These are phyloP conservation scores for Saxispiralis lemnorum DNA, from an alignment of 495 filamentous ascomycete genomes.

Conservation along the genomic window DNA sequence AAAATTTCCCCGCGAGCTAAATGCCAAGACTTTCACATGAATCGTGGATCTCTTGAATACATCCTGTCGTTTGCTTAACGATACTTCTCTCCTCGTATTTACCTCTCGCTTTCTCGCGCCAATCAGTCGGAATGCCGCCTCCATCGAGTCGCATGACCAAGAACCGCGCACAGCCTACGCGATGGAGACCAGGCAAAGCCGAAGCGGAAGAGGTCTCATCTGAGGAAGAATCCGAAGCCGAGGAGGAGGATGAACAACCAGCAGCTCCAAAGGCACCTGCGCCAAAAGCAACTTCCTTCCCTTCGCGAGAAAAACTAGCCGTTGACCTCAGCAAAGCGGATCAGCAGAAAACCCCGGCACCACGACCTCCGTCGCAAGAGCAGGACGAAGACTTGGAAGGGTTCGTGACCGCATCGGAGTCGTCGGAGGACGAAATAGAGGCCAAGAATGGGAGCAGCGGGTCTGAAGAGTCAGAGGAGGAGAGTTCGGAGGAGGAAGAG, in stretches of 20 bases:
- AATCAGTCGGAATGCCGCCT: constrained; percentile 44
- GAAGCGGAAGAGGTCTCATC: constrained; percentile 50
- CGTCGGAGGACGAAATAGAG: constrained; percentile 9
- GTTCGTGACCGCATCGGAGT: constrained; percentile 24
- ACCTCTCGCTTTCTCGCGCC: not conserved
- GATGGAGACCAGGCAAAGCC: constrained; percentile 75
- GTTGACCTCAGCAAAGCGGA: constrained; percentile 49
- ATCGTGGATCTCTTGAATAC: too few species aligned
- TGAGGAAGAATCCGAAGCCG: constrained; percentile 40
- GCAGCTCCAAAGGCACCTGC: constrained; percentile 29
- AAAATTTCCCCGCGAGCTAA: too few species aligned
- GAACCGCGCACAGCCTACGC: constrained; percentile 64
- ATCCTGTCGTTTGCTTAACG: too few species aligned
- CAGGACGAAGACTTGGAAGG: constrained; percentile 30
- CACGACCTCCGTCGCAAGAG: constrained; percentile 30
- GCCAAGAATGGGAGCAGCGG: constrained; percentile 2
- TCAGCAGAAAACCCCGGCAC: constrained; percentile 35
- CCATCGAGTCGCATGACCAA: constrained; percentile 72
- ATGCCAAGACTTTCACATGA: too few species aligned
- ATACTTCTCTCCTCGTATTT: too few species aligned
- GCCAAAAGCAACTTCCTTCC: constrained; percentile 40
- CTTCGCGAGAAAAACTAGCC: constrained; percentile 29
- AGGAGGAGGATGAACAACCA: constrained; percentile 26
- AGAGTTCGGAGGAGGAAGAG: constrained; percentile 28
- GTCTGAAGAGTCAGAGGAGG: constrained; percentile 8